Percentiles rank a stretch among this genome's conserved stretches.
phyloP scores from a whole-genome alignment of 768 basidiomycete species.

The Kwoniella sp. region DNA sequence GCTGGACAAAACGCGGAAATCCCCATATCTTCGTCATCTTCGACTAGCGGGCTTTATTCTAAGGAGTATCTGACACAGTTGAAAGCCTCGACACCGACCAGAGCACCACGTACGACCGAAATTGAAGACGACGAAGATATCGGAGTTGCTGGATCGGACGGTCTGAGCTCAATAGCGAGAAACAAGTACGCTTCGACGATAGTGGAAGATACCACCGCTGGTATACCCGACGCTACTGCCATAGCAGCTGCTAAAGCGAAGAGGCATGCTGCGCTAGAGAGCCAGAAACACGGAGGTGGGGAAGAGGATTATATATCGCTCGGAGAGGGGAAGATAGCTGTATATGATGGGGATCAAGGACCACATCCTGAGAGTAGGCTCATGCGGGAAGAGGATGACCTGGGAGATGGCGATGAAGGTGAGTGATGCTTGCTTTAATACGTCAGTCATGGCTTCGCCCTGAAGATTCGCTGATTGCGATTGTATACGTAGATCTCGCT shows the following conservation, averaged over 20 bases:
- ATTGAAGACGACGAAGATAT: constrained; percentile 26
- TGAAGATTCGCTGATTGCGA: background rate
- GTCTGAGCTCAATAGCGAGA: constrained; percentile 39
- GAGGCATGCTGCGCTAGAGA: constrained; percentile 50
- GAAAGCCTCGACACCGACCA: constrained; percentile 55
- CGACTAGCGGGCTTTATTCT: constrained; percentile 46
- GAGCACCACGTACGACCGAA: constrained; percentile 29
- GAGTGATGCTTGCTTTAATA: too few relatives aligned
- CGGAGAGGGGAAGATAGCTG: constrained; percentile 51
- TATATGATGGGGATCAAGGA: constrained; percentile 43
- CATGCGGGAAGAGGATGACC: constrained; percentile 59
- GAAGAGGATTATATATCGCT: constrained; percentile 57
- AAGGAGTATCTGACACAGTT: constrained; percentile 56
- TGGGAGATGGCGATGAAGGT: constrained; percentile 55
- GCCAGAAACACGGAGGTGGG: constrained; percentile 34
- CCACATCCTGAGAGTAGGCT: constrained; percentile 57
- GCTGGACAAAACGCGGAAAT: background rate
- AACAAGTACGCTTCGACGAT: constrained; percentile 50
- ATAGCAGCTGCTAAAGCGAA: constrained; percentile 56
- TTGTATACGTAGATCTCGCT: constrained; percentile 43
- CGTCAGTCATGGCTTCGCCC: too few relatives aligned
- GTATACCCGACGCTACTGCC: constrained; percentile 56
- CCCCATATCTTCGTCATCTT: background rate
- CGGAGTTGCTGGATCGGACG: constrained; percentile 30
- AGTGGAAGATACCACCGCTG: constrained; percentile 44